Conservation (phyloP, 805 yeast genomes). For the Kockiozyma suomiensis region DNA sequence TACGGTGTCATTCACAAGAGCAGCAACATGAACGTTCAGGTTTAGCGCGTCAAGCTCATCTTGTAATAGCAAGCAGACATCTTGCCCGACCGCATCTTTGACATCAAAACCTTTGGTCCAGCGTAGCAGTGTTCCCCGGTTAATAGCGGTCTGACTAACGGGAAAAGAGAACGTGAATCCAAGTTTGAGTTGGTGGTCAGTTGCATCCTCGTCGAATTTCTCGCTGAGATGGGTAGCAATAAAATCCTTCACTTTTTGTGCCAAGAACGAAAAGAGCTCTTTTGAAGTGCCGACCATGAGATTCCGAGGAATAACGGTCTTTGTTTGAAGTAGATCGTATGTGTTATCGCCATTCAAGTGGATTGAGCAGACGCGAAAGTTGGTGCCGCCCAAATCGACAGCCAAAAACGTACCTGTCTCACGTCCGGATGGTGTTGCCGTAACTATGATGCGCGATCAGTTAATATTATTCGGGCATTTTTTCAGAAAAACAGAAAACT, state of each 20-base stretch:
- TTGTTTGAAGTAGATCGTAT: slow-evolving; percentile 73
- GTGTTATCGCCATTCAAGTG: slow-evolving; percentile 62
- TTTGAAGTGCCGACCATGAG: slow-evolving; percentile 68
- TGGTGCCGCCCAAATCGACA: slow-evolving; percentile 95
- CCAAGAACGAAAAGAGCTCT: slow-evolving; percentile 73
- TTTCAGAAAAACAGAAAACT: not conserved
- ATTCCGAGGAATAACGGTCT: slow-evolving; percentile 76
- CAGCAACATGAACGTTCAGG: slow-evolving; percentile 67
- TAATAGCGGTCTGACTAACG: slow-evolving; percentile 77
- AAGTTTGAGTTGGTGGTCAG: slow-evolving; percentile 55
- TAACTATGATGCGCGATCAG: slow-evolving; percentile 50
- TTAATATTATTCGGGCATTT: not conserved
- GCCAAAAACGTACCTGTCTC: slow-evolving; percentile 85
- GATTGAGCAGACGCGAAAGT: slow-evolving; percentile 92
- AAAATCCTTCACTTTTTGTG: slow-evolving; percentile 67
- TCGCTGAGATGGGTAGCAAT: slow-evolving; percentile 66
- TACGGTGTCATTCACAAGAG: slow-evolving; percentile 93
- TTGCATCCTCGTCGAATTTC: slow-evolving; percentile 41
- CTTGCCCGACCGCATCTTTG: slow-evolving; percentile 80
- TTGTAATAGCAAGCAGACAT: slow-evolving; percentile 76
- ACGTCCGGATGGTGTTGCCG: slow-evolving; percentile 79
- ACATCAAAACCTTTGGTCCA: slow-evolving; percentile 97
- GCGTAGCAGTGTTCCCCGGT: slow-evolving; percentile 78
- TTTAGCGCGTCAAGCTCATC: slow-evolving; percentile 60
- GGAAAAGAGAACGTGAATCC: slow-evolving; percentile 97